These are phyloP conservation scores for Cadophora malorum DNA, from an alignment of 2,329 filamentous ascomycete species.

Conservation along the genomic window DNA sequence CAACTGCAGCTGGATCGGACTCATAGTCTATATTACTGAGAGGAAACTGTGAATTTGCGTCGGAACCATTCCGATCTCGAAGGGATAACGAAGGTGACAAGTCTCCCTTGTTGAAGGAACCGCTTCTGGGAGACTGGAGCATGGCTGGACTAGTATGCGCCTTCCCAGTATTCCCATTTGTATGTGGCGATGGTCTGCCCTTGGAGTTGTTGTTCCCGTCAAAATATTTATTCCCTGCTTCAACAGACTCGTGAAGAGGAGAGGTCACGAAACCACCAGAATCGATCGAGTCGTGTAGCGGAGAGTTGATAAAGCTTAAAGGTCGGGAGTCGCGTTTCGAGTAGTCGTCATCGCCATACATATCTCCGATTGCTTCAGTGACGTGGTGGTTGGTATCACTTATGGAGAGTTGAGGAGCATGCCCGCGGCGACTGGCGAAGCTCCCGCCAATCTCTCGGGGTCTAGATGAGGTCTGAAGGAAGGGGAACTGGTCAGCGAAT, in stretches of 20 bases:
- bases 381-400: conserved; percentile 78
- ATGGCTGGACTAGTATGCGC: conserved; percentile 43
- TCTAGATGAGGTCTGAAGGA: conserved; percentile 45
- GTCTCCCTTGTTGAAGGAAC: conserved; percentile 44
- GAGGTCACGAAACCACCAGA: conserved; percentile 57
- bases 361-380: conserved; percentile 76
- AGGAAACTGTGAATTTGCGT: conserved; percentile 67
- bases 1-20: conserved; percentile 72
- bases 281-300: conserved; percentile 51
- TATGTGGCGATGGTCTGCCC: conserved; percentile 37
- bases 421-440: conserved; percentile 45
- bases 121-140: conserved; percentile 42
- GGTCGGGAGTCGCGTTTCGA: conserved; percentile 60
- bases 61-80: conserved; percentile 48
- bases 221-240: conserved; percentile 39
- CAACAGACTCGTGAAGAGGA: conserved; percentile 51
- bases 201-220: conserved; percentile 34
- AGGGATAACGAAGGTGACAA: conserved; percentile 49
- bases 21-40: conserved; percentile 78
- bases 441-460: conserved; percentile 46
- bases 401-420: conserved; percentile 50
- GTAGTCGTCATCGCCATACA: conserved; percentile 68
- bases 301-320: conserved; percentile 60
- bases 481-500: conserved; percentile 36
- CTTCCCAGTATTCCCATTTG: conserved; percentile 42